Conservation (phyloP, 2,329 filamentous ascomycete genomes). For the Diaporthe ilicicola region DNA sequence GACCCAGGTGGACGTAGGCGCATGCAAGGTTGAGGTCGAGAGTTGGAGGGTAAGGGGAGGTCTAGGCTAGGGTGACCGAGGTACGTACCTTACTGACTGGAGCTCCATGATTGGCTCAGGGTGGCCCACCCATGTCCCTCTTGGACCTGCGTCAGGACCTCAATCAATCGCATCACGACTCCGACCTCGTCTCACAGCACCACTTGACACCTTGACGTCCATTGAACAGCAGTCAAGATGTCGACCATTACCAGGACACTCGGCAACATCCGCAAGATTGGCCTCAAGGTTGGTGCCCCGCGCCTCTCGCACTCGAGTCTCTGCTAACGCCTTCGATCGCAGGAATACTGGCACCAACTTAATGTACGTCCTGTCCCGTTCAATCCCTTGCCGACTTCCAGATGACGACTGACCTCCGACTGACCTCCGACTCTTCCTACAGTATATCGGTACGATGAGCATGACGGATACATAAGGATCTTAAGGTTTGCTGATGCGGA, state of each 20-base stretch:
- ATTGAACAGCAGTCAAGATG: constrained; percentile 68
- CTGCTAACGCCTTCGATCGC: constrained; percentile 48
- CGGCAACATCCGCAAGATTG: constrained; percentile 85
- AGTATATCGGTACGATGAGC: constrained; percentile 63
- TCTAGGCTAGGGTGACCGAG: constrained; percentile 32
- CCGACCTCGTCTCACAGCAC: constrained; percentile 31
- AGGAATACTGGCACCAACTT: constrained; percentile 94
- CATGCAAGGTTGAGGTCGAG: background rate
- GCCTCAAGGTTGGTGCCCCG: constrained; percentile 75
- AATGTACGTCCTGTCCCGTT: constrained; percentile 70
- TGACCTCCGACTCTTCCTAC: constrained; percentile 37
- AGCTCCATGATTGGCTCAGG: constrained; percentile 38
- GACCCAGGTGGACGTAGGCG: background rate
- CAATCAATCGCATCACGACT: constrained; percentile 34
- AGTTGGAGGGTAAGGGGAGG: constrained; percentile 5
- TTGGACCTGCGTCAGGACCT: constrained; percentile 30
- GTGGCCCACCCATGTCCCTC: constrained; percentile 16
- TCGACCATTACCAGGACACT: constrained; percentile 90
- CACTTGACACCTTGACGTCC: constrained; percentile 39
- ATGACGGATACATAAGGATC: no score
- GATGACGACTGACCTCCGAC: constrained; percentile 36
- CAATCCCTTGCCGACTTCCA: constrained; percentile 28
- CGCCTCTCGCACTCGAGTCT: background rate
- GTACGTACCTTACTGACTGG: constrained; percentile 31
- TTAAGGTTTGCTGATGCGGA: constrained; percentile 12